phyloP scores from a whole-genome alignment of 768 basidiomycete genomes.

The Scleroderma bovista region DNA sequence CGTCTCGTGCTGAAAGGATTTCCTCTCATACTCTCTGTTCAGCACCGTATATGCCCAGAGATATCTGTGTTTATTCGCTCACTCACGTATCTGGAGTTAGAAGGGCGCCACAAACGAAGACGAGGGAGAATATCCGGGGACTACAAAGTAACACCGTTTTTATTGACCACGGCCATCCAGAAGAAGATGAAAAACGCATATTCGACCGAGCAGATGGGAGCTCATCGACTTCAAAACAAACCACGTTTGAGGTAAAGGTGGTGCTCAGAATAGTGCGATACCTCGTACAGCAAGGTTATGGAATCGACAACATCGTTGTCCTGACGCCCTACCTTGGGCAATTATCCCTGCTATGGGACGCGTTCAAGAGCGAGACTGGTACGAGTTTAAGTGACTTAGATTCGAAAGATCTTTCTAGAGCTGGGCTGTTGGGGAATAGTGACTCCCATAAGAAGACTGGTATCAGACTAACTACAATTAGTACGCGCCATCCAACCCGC shows the following conservation, averaged over 20 bases:
- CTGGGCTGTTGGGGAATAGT: constrained; percentile 43
- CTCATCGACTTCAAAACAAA: constrained; percentile 54
- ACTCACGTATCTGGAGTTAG: constrained; percentile 62
- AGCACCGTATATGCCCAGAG: constrained; percentile 74
- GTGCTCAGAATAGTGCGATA: constrained; percentile 61
- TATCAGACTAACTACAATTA: constrained; percentile 60
- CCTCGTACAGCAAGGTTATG: constrained; percentile 63
- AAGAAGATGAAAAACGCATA: constrained; percentile 41
- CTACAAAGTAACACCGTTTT: constrained; percentile 55
- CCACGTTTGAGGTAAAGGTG: constrained; percentile 56
- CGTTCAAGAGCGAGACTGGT: constrained; percentile 43
- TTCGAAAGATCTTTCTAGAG: constrained; percentile 50
- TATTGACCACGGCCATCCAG: constrained; percentile 50
- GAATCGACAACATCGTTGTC: constrained; percentile 54
- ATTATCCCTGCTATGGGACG: constrained; percentile 42
- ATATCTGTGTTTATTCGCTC: constrained; percentile 56
- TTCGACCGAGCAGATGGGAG: constrained; percentile 43
- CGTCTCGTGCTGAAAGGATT: constrained; percentile 57
- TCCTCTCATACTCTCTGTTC: constrained; percentile 46
- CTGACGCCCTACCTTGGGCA: constrained; percentile 71
- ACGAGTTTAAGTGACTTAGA: constrained; percentile 62
- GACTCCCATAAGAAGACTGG: constrained; percentile 39
- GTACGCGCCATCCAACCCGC: constrained; percentile 26
- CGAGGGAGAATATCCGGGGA: constrained; percentile 49
- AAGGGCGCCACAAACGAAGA: constrained; percentile 47